A percentile compares a stretch with the other conserved stretches of the same genome.
These are phyloP conservation scores for Trypanosoma avium DNA, from an alignment of 208 protist species.

Conservation along the genomic window DNA sequence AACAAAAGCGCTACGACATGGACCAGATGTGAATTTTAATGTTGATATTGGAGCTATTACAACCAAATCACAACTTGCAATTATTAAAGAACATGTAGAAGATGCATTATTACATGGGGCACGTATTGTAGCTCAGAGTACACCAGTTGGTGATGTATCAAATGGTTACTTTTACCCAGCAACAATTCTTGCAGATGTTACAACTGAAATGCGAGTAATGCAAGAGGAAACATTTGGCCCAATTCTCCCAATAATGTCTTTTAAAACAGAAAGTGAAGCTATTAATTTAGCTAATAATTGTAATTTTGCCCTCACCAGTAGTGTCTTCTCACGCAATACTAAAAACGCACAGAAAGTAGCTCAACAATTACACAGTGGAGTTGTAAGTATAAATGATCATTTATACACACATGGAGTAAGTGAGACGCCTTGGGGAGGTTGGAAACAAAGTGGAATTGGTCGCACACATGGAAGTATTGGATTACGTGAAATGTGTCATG, in stretches of 20 bases:
- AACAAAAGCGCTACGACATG: constrained; percentile 73
- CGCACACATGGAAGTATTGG: constrained; percentile 79
- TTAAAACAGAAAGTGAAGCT: constrained; percentile 74
- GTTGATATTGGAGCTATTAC: constrained; percentile 77
- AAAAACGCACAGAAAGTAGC: constrained; percentile 40
- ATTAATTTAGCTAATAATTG: constrained; percentile 76
- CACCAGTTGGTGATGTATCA: constrained; percentile 34
- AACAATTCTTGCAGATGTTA: constrained; percentile 82
- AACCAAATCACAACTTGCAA: constrained; percentile 58
- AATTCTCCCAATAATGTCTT: constrained; percentile 75
- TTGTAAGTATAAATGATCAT: constrained; percentile 86
- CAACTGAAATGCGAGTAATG: constrained; percentile 78
- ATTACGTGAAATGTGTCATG: constrained; percentile 83
- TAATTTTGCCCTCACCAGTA: constrained; percentile 70
- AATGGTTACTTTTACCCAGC: constrained; percentile 79
- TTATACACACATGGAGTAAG: constrained; percentile 66
- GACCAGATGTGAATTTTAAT: constrained; percentile 49
- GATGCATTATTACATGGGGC: constrained; percentile 68
- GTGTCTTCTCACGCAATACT: constrained; percentile 62
- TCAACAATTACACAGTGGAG: constrained; percentile 63
- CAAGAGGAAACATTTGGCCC: constrained; percentile 94
- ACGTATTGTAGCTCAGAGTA: constrained; percentile 70
- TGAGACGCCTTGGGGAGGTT: constrained; percentile 86
- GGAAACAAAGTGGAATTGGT: constrained; percentile 87
- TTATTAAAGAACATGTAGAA: constrained; percentile 61